A percentile compares a stretch with the other conserved stretches of the same genome.
Evolutionary conservation across 1,284 basidiomycete species (phyloP).

Genomic region (Mycena sp.): DNA sequence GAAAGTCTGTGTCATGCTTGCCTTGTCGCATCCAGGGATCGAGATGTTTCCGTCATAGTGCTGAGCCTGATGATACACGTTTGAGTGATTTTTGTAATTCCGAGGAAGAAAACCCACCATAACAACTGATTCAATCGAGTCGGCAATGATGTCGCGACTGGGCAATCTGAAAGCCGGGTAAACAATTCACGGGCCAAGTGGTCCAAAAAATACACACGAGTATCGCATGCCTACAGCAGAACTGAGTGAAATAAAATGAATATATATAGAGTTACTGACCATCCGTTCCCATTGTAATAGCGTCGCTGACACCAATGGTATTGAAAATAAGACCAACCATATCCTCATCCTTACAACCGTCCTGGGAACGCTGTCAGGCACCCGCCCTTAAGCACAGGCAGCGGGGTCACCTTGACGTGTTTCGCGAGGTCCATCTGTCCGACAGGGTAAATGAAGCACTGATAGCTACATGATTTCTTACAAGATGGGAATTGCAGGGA

Average conservation of each 20-base stretch:
- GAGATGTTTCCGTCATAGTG: slow-evolving; percentile 90
- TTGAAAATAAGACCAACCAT: slow-evolving; percentile 84
- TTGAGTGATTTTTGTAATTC: slow-evolving; percentile 4
- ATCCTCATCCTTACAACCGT: slow-evolving; percentile 79
- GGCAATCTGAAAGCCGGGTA: slow-evolving; percentile 68
- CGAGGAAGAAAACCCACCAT: slow-evolving; percentile 19
- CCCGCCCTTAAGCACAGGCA: background rate
- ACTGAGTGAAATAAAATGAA: background rate
- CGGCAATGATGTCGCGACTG: slow-evolving; percentile 90
- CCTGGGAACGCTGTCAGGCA: background rate
- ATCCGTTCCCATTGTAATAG: slow-evolving; percentile 87
- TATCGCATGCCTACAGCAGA: slow-evolving; percentile 78
- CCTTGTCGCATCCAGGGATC: slow-evolving; percentile 80
- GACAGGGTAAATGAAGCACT: background rate
- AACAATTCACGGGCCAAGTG: background rate
- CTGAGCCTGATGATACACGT: slow-evolving; percentile 66
- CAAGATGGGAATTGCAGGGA: slow-evolving; percentile 85
- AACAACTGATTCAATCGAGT: slow-evolving; percentile 86
- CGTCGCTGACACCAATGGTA: slow-evolving; percentile 82
- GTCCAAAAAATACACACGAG: slow-evolving; percentile 61
- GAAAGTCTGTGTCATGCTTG: too few species aligned
- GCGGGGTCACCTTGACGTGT: slow-evolving; percentile 69
- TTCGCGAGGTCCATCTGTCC: slow-evolving; percentile 78
- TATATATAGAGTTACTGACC: slow-evolving; percentile 55
- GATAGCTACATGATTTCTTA: slow-evolving; percentile 45